phyloP scores from a whole-genome alignment of 1,139 yeast species.

The Pichia sp. region DNA sequence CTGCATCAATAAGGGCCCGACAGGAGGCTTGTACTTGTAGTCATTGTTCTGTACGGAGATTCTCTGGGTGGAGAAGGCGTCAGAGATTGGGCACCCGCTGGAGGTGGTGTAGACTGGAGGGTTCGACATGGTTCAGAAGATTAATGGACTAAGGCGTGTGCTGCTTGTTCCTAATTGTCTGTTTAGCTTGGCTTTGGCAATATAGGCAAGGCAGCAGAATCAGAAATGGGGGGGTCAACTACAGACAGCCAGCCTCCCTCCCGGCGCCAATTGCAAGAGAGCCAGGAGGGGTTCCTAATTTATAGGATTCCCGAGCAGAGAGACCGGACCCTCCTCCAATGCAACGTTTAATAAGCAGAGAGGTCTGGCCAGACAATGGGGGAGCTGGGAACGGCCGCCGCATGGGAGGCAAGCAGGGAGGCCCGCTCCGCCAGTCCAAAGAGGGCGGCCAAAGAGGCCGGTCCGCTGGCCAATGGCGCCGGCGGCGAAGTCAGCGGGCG shows the following conservation, averaged over 20 bases:
- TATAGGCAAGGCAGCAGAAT: no score
- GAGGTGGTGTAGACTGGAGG: conserved; percentile 35
- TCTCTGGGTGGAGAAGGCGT: conserved; percentile 34
- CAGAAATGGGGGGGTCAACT: no score
- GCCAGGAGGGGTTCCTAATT: no score
- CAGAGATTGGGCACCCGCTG: conserved; percentile 34
- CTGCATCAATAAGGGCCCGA: conserved; percentile 73
- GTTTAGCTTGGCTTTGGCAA: no score
- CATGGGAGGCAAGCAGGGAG: no score
- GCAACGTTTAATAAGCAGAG: no score
- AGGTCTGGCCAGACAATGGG: no score
- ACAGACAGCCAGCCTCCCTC: no score
- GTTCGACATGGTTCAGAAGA: conserved; percentile 23
- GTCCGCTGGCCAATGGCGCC: neutral
- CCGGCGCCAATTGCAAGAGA: no score
- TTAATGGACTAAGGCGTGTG: neutral
- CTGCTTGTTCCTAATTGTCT: neutral
- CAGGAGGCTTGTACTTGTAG: conserved; percentile 35
- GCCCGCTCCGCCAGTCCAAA: neutral
- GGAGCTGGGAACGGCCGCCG: no score
- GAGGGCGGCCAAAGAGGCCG: neutral
- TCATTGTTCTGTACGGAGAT: conserved; percentile 28
- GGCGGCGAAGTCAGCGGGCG: neutral
- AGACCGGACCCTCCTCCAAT: no score
- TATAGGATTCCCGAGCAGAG: no score